These are phyloP conservation scores for Populus trichocarpa DNA, from an alignment of 441 rosid genomes.

Conservation along the genomic window DNA sequence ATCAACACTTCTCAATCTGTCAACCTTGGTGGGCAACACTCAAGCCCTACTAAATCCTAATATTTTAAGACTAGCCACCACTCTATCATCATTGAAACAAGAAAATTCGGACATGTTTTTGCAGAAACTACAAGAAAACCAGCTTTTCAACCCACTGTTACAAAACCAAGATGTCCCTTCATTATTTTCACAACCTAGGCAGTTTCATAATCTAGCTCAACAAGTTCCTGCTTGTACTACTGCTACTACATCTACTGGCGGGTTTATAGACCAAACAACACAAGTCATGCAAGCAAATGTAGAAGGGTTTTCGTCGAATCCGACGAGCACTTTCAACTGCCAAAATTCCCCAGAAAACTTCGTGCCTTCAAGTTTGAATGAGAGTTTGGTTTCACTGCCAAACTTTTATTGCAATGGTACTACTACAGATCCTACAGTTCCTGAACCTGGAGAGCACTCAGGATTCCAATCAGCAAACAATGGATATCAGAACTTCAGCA, in stretches of 20 bases:
- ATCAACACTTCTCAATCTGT: conserved; percentile 37
- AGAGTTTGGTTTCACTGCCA: conserved; percentile 24
- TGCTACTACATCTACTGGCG: not conserved
- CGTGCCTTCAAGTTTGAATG: conserved; percentile 1
- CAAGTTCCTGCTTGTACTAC: conserved; percentile 24
- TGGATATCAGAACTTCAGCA: conserved; percentile 34
- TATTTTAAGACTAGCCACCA: conserved; percentile 36
- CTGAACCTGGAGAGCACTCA: conserved; percentile 24
- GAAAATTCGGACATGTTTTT: conserved; percentile 39
- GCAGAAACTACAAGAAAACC: conserved; percentile 41
- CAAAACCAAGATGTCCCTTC: conserved; percentile 21
- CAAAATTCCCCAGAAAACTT: conserved; percentile 24
- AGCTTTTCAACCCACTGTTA: conserved; percentile 19
- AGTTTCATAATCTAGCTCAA: conserved; percentile 23
- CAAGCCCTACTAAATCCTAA: conserved; percentile 50
- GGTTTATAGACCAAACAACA: conserved; percentile 21
- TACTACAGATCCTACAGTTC: conserved; percentile 16
- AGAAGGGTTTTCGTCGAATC: conserved; percentile 15
- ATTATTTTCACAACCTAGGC: conserved; percentile 21
- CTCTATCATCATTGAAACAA: conserved; percentile 45
- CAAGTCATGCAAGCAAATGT: conserved; percentile 24
- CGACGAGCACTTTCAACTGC: not conserved
- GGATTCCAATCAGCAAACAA: conserved; percentile 23
- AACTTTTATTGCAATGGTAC: conserved; percentile 15
- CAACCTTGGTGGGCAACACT: conserved; percentile 34